Base-by-base conservation (phyloP, 305 asterid genomes). In the Nicotiana rustica region DNA sequence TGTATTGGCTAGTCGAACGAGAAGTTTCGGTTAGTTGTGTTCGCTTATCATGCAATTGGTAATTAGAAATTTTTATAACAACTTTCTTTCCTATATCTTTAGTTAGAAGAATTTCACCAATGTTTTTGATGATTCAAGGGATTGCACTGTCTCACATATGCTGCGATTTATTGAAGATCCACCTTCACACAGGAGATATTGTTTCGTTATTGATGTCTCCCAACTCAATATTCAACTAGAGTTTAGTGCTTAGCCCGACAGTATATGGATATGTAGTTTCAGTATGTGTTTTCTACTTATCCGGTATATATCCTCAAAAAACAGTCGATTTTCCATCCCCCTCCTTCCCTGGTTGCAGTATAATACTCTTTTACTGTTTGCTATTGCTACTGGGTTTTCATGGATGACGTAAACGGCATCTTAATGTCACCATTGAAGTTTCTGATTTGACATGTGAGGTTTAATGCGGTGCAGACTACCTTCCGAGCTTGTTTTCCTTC, bases 41-140 rank as follows among this genome's bases (percentile, higher is more conserved):
- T 66, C n/a, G 47, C 71, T 66, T 66, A 66, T 66, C 73, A 31
- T 66, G 47, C 71, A 14, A 8, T n/a, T n/a, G n/a, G 52, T 35
- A 35, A 17, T 17, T 35, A 33, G 29, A 17, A 67, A 67, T 67
- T 35, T 21, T 67, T 15, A n/a, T 9, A 17, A 36, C 41, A 1
- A 15, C 18, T 65, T 64, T 25, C 6, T 65, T 65, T 65, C 10
- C 15, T 29, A 18, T 36, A 36, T 36, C 19, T 66, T 66, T 19
- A 66, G 47, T 67, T 44, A n/a, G 52, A 29, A 6, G 9, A n/a
- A n/a, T 4, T 17, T 17, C 41, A 33, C 17, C 68, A 64, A 25
- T 10, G 36, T 10, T 21, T 64, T 21, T 21, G 36, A 64, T 25
- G 36, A 64, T 13, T 4, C 5, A 55, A n/a, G 52, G 77, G n/a